A percentile compares a stretch with the other conserved stretches of the same genome.
These are phyloP conservation scores for Xylaria sp. DNA, from an alignment of 2,329 filamentous ascomycete genomes.

Conservation along the genomic window DNA sequence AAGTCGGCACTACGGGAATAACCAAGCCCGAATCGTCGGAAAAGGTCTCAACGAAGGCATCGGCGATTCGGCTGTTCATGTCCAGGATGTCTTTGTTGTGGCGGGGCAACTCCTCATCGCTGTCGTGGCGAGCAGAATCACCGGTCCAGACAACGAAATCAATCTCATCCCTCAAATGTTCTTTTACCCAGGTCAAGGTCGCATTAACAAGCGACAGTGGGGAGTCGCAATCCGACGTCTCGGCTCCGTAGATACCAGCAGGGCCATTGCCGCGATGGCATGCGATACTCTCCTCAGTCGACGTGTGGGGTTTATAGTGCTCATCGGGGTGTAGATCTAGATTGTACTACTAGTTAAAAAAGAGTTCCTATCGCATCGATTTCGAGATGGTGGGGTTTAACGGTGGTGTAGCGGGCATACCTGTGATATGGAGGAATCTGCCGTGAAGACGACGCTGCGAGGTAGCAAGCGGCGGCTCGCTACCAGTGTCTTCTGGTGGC, in stretches of 20 bases:
- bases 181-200: constrained; percentile 88
- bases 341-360: constrained; percentile 27
- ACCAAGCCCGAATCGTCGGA: constrained; percentile 68
- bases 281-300: constrained; percentile 72
- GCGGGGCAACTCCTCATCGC: constrained; percentile 82
- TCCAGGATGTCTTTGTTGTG: constrained; percentile 78
- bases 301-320: constrained; percentile 83
- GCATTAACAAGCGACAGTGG: constrained; percentile 84
- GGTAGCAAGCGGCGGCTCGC: constrained; percentile 35
- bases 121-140: constrained; percentile 90
- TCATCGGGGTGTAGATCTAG: constrained; percentile 92
- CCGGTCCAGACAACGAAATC: constrained; percentile 96
- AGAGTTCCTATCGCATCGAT: constrained; percentile 3
- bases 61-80: constrained; percentile 79
- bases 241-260: constrained; percentile 84
- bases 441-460: constrained; percentile 68
- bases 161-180: constrained; percentile 79
- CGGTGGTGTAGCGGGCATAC: constrained; percentile 59
- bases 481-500: constrained; percentile 37
- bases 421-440: constrained; percentile 88
- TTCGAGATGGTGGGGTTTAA: too few relatives aligned
- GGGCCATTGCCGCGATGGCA: constrained; percentile 84
- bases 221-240: constrained; percentile 89
- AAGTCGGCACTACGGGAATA: constrained; percentile 86
- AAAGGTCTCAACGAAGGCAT: constrained; percentile 82